Base-by-base conservation (phyloP, 2,329 filamentous ascomycete genomes). In the Aspergillus sp. region DNA sequence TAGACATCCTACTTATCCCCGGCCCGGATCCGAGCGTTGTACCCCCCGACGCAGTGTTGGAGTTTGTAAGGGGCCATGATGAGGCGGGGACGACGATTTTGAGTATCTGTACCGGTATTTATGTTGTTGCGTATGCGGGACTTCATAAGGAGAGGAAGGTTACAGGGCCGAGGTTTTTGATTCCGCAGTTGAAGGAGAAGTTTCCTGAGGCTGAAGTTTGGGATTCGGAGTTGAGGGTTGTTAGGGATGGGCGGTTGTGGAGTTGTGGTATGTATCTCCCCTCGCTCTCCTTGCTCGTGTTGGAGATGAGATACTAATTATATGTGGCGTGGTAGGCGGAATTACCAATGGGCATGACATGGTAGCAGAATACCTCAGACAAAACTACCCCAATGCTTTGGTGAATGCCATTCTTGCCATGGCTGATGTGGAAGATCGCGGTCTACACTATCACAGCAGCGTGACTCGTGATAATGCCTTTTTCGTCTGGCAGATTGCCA, bases 1-100 rank as follows among this genome's bases (percentile, higher is more conserved):
- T 70, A 0, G 66, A 69, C 42, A 49, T 67, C 28, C 44, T 70
- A 4, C 33, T 67, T 30, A 56, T 71, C 6, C 67, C 68, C 0
- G 68, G 68, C 3, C 64, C 67, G 0, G 56, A 67, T 6, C 67
- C 66, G 0, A 53, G 47, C 10, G 13, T 43, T 5, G 45, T 58
- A 0, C 64, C 64, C 0, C 45, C 51, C 2, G 54, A 60, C 9
- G 55, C 57, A 29, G 58, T 57, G 13, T 38, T 58, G 4, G 51
- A 57, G 1, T 70, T 67, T 41, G 45, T 70, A 11, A 54, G 57
- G 10, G 45, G 42, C 7, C 68, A 70, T 49, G 47, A 64, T 9
- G 54, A 52, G 6, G 52, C 41, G 34, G 55, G 54, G 13, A 55
- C 46, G 27, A 60, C 50, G 0, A 53, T 62, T 10, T 33, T 64